Percentiles rank a stretch among this genome's conserved stretches.
These are phyloP conservation scores for Fomes fomentarius DNA, from an alignment of 1,284 basidiomycete genomes.

Conservation along the genomic window DNA sequence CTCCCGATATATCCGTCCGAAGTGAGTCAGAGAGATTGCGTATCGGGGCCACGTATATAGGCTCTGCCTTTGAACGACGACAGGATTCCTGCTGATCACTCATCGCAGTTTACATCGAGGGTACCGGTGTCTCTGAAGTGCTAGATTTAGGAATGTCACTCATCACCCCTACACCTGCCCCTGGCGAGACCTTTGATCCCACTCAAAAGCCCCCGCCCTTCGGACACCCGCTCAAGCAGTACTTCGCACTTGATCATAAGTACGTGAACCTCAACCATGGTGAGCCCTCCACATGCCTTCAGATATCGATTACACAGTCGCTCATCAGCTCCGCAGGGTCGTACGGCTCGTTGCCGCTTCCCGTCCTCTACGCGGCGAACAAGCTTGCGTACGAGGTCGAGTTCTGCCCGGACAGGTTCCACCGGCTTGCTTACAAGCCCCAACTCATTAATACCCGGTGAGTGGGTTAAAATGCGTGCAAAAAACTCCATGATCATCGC, in stretches of 20 bases:
- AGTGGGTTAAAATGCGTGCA: background rate
- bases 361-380: constrained; percentile 57
- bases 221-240: constrained; percentile 59
- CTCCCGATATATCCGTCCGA: too few relatives aligned
- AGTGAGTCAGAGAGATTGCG: too few relatives aligned
- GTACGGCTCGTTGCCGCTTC: constrained; percentile 68
- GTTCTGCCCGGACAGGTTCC: constrained; percentile 65
- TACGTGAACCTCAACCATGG: constrained; percentile 74
- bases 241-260: constrained; percentile 59
- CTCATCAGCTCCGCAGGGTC: constrained; percentile 48
- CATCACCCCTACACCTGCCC: background rate
- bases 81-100: too few relatives aligned
- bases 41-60: too few relatives aligned
- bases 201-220: constrained; percentile 48
- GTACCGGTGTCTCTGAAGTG: too few relatives aligned
- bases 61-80: too few relatives aligned
- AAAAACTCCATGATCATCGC: background rate
- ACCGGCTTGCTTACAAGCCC: constrained; percentile 46
- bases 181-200: constrained; percentile 30
- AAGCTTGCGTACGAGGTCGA: constrained; percentile 55
- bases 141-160: too few relatives aligned
- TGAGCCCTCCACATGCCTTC: constrained; percentile 34
- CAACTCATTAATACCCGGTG: constrained; percentile 48
- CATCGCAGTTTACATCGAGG: too few relatives aligned
- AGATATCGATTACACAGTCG: too few relatives aligned